Conservation (phyloP, 179 eudicot genomes). For the Camellia oleifera region DNA sequence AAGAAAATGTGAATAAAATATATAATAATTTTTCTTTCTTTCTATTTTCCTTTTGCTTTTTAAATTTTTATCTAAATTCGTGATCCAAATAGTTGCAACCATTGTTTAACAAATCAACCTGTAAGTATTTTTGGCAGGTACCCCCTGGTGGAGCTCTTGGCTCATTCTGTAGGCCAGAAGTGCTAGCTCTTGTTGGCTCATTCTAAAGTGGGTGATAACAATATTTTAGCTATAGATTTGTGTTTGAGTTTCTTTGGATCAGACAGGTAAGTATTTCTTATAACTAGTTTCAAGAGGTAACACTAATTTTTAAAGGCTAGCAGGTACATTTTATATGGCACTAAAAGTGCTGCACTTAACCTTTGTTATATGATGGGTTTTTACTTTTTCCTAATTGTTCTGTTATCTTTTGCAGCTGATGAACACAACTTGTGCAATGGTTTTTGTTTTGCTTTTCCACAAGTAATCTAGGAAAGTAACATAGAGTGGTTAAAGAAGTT, state of each 20-base stretch:
- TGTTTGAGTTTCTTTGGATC: not conserved
- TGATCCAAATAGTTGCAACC: not conserved
- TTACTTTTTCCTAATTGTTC: no score
- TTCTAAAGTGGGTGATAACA: not conserved
- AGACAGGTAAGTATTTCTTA: not conserved
- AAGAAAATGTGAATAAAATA: no score
- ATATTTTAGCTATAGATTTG: not conserved
- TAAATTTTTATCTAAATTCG: no score
- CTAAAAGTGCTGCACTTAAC: not conserved
- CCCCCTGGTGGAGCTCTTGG: conserved; percentile 10
- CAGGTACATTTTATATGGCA: not conserved
- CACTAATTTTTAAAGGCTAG: not conserved
- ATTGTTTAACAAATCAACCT: not conserved
- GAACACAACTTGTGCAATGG: no score
- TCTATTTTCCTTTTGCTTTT: no score
- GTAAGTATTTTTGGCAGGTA: not conserved
- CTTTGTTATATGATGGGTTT: no score
- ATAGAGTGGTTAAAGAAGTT: no score
- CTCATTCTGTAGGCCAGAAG: not conserved
- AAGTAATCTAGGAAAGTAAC: no score
- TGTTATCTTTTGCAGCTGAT: no score
- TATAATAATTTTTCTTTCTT: no score
- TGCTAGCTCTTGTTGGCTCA: not conserved
- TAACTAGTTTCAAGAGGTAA: not conserved
- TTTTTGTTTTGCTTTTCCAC: no score